phyloP scores from a whole-genome alignment of 1,284 basidiomycete species.

The Pyrrhoderma lamaoense region DNA sequence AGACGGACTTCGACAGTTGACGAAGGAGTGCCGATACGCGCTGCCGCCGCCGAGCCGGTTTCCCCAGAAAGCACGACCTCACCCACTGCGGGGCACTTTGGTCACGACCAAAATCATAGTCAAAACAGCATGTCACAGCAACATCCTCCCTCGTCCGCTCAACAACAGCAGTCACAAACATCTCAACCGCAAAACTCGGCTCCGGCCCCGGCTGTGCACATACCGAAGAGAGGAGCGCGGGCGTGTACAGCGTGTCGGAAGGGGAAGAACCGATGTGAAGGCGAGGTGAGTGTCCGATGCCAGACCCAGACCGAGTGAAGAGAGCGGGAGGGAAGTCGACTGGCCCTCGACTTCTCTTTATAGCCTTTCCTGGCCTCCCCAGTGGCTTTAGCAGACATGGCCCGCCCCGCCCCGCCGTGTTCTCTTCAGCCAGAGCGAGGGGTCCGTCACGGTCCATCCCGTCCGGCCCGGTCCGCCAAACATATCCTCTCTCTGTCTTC shows the following conservation, averaged over 20 bases:
- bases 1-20: too few relatives aligned
- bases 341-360: conserved; percentile 23
- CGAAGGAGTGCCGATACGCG: too few relatives aligned
- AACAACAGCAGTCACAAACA: conserved; percentile 14
- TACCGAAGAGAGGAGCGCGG: conserved; percentile 72
- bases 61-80: too few relatives aligned
- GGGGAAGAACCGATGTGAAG: conserved; percentile 91
- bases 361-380: conserved; percentile 23
- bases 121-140: conserved; percentile 21
- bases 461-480: conserved; percentile 60
- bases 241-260: conserved; percentile 80
- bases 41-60: too few relatives aligned
- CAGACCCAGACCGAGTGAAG: conserved; percentile 8
- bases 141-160: conserved; percentile 21
- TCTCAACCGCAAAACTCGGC: conserved; percentile 19
- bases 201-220: conserved; percentile 36
- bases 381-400: neutral
- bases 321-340: conserved; percentile 9
- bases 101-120: neutral
- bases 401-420: conserved; percentile 20
- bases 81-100: too few relatives aligned
- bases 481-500: conserved; percentile 24
- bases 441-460: conserved; percentile 29
- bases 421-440: neutral
- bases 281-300: conserved; percentile 49